These are phyloP conservation scores for Licmophora abbreviata DNA, from an alignment of 108 stramenopile species.

Conservation along the genomic window DNA sequence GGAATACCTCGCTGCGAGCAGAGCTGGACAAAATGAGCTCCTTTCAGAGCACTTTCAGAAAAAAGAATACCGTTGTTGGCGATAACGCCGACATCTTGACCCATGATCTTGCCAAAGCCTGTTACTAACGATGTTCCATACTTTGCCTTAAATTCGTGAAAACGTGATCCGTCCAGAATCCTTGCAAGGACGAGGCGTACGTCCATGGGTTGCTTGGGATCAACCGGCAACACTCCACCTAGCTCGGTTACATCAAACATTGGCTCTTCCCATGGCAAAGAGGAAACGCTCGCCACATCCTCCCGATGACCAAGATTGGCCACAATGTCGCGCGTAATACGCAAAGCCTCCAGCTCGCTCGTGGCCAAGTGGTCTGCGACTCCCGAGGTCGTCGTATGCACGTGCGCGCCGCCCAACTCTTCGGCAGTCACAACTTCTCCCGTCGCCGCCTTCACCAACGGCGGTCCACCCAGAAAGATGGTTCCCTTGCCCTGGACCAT, in stretches of 20 bases:
- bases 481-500: slow-evolving; percentile 97
- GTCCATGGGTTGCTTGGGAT: slow-evolving; percentile 94
- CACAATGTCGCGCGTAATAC: slow-evolving; percentile 75
- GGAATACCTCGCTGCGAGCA: slow-evolving; percentile 96
- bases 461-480: slow-evolving; percentile 98
- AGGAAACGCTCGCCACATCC: not conserved
- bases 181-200: slow-evolving; percentile 90
- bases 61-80: slow-evolving; percentile 98
- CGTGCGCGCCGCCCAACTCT: slow-evolving; percentile 93
- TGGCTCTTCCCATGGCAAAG: slow-evolving; percentile 72
- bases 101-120: slow-evolving; percentile 92
- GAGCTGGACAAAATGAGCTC: slow-evolving; percentile 94
- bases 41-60: slow-evolving; percentile 89
- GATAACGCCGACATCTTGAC: slow-evolving; percentile 90
- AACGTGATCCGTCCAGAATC: slow-evolving; percentile 90
- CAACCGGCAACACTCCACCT: slow-evolving; percentile 82
- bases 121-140: slow-evolving; percentile 95
- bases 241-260: slow-evolving; percentile 83
- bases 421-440: slow-evolving; percentile 95
- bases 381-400: slow-evolving; percentile 85
- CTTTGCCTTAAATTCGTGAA: slow-evolving; percentile 95
- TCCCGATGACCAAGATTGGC: slow-evolving; percentile 43
- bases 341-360: slow-evolving; percentile 87
- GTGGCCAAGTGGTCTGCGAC: slow-evolving; percentile 93
- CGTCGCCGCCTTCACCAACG: slow-evolving; percentile 97